Evolutionary conservation across 2,329 filamentous ascomycete genomes (phyloP), one percentile per base, ranked within the genome.

Genomic region (Botrytis cinerea): DNA sequence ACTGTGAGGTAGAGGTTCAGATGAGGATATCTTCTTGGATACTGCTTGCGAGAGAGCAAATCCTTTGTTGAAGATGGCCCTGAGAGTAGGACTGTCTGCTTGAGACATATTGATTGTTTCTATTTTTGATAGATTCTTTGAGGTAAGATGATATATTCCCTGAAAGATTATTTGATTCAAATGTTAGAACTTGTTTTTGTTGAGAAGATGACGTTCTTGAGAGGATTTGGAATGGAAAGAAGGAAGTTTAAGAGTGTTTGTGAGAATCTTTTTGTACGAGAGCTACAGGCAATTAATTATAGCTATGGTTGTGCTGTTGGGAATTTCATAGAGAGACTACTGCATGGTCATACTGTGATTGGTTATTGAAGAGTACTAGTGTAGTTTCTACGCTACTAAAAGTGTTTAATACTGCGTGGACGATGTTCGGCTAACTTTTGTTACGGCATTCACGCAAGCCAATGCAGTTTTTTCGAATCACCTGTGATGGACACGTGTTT

Each of bases 371-470:
- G 6, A 16, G 9, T 48, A 48, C 2, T 14, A 32, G 10, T 35
- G 6, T 28, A 8, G 7, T 54, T 32, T 40, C 4, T 54, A 28
- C 22, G 14, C 25, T 28, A 67, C 9, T 16, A 14, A 25, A 28
- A 4, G 1, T 9, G 1, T 7, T 67, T 4, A n/a, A n/a, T 10
- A n/a, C 1, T 5, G 6, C 12, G 25, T n/a, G 22, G 7, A n/a
- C 1, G 28, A 25, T 25, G 6, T 22, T 6, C 18, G 18, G 43
- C 22, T 16, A 35, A 12, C 3, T 25, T 48, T 16, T 14, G 12
- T 18, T n/a, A 4, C 6, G 28, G 20, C 25, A 66, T 38, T 66
- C 63, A 66, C 63, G 20, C 63, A 66, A 66, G n/a, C 63, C 14
- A 14, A 14, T n/a, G 28, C 5, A 35, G 45, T 25, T 51, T 25